phyloP scores from a whole-genome alignment of 2,329 filamentous ascomycete genomes.

The Microsporum canis region DNA sequence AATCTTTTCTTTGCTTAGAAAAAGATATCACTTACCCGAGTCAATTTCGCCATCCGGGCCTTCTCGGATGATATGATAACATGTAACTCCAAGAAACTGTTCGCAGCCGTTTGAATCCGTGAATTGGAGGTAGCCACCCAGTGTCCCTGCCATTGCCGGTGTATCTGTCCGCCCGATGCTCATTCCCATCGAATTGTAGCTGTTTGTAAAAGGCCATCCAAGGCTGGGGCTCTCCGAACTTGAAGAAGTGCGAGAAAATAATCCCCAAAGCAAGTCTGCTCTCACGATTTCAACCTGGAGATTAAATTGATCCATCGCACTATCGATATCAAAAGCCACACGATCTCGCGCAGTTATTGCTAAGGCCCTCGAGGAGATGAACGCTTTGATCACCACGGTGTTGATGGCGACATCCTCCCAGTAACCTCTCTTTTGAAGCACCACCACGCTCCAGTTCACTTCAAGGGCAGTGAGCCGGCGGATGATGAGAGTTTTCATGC shows the following conservation, averaged over 20 bases:
- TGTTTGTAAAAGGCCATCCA: conserved; percentile 2
- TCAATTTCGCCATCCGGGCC: not conserved
- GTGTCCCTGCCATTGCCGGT: not conserved
- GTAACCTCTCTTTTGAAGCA: conserved; percentile 2
- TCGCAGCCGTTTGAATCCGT: not conserved
- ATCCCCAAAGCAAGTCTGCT: conserved; percentile 4
- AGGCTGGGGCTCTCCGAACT: not conserved
- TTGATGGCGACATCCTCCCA: not conserved
- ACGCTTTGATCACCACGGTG: conserved; percentile 2
- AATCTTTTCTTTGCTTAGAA: no score
- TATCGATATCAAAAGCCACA: not conserved
- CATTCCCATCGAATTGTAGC: conserved; percentile 5
- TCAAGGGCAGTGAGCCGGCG: not conserved
- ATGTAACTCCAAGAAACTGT: conserved; percentile 3
- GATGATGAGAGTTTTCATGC: not conserved
- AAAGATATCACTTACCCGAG: not conserved
- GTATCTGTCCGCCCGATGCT: not conserved
- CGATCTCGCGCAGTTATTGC: not conserved
- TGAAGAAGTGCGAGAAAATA: not conserved
- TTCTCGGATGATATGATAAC: conserved; percentile 1
- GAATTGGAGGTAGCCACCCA: not conserved
- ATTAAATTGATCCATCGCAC: not conserved
- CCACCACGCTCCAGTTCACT: conserved; percentile 1
- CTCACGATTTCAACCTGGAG: not conserved
- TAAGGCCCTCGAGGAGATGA: not conserved